Percentiles rank a stretch among this genome's conserved stretches.
Conservation (phyloP, 2,329 filamentous ascomycete species). For the Colletotrichum sp. region DNA sequence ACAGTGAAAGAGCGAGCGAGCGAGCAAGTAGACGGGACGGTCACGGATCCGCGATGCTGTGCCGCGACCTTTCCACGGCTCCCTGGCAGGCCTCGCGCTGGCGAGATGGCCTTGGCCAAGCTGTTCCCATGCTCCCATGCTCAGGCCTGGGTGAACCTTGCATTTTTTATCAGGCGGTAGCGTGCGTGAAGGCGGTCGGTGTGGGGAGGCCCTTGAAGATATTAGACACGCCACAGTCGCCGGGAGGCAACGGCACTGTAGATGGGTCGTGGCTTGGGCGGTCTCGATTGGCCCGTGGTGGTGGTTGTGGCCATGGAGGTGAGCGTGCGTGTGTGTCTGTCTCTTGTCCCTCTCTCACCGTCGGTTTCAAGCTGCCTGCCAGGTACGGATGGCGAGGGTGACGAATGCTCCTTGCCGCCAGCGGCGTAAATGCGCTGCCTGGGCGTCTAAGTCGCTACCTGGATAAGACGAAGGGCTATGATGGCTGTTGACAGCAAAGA, state of each 20-base stretch:
- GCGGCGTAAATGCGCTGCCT: not conserved
- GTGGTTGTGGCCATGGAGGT: not conserved
- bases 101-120: conserved; percentile 12
- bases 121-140: conserved; percentile 17
- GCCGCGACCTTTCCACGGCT: not conserved
- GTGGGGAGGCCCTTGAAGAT: conserved; percentile 20
- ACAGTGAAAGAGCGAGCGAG: not conserved
- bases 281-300: conserved; percentile 5
- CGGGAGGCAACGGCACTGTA: not conserved
- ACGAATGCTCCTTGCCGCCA: conserved; percentile 1
- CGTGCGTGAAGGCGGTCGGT: conserved; percentile 13
- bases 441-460: not conserved
- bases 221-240: conserved; percentile 2
- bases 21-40: not conserved
- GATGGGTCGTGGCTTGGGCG: not conserved
- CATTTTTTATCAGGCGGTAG: conserved; percentile 17
- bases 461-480: not conserved
- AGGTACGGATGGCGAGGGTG: not conserved
- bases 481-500: not conserved
- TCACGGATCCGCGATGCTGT: conserved; percentile 15
- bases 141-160: conserved; percentile 14
- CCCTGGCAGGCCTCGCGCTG: not conserved
- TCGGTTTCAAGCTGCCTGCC: conserved; percentile 16
- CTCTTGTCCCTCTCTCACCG: not conserved
- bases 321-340: not conserved